Base-by-base conservation (phyloP, 306 rosid species). In the Pterocarpus macrocarpus region DNA sequence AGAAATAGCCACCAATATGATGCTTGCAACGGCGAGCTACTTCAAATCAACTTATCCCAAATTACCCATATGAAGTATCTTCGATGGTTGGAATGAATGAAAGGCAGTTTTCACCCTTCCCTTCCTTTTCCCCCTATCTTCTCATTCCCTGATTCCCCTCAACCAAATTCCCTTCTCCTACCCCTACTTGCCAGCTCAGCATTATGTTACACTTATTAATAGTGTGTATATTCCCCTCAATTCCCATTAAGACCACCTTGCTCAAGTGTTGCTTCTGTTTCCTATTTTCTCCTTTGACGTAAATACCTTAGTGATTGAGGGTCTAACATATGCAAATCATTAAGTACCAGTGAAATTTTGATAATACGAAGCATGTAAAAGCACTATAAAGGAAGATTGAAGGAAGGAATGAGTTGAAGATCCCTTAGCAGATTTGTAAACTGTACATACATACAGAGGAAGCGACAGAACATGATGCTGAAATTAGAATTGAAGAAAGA, bases 401-500 rank as follows among this genome's bases (percentile, higher is more conserved):
- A 30, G 34, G 43, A 53, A 38, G 34, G 50, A 63, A 22, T 14
- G 15, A 69, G 41, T 39, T 39, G 35, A 44, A 32, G 68, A 38
- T 35, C 41, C 35, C 50, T 33, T 17, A 15, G 59, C 33, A 57
- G 63, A 76, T 32, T 57, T 22, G 14, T 38, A 59, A 44, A 67
- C 47, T 14, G 61, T 44, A 56, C 13, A 80, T 62, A 11, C 32
- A 80, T 53, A 11, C 28, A 33, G 65, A 67, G 33, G 41, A 50
- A 64, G 61, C 45, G 80, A 61, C 36, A 65, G 45, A 73, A 66
- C 7, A 39, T 7, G 17, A 33, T 43, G 34, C 69, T 15, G 28
- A 73, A 77, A 68, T 52, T 74, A 34, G 36, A 71, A 63, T 79
- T 64, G 22, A 80, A 56, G 86, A 35, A 39, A 83, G 15, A 56